These are phyloP conservation scores for Coemansia javaensis DNA, from an alignment of 192 early-diverging fungal genomes.

Conservation along the genomic window DNA sequence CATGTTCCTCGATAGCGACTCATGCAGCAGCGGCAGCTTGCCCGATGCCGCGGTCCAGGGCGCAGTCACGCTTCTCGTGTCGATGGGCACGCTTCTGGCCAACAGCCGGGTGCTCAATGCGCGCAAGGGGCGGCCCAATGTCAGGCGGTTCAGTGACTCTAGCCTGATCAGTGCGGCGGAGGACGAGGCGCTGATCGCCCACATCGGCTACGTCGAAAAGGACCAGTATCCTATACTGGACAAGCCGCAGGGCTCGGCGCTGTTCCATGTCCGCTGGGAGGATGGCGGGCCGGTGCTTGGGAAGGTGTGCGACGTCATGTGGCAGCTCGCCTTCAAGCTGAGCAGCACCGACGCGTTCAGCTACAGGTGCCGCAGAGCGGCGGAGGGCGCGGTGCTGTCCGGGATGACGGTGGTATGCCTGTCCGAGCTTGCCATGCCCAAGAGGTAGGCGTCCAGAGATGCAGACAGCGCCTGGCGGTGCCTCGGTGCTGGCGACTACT, in stretches of 20 bases:
- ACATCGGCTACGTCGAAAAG: not conserved
- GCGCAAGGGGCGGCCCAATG: constrained; percentile 1
- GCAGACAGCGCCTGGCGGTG: not conserved
- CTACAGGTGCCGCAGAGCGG: constrained; percentile 4
- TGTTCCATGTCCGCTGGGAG: constrained; percentile 17
- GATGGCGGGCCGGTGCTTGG: constrained; percentile 35
- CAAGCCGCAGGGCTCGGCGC: not conserved
- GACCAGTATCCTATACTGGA: constrained; percentile 23
- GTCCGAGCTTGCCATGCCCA: constrained; percentile 29
- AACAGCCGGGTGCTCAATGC: constrained; percentile 8
- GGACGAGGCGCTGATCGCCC: not conserved
- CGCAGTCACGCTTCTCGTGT: constrained; percentile 14
- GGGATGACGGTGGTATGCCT: constrained; percentile 26
- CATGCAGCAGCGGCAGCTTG: constrained; percentile 15
- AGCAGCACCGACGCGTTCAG: not conserved
- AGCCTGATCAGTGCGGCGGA: constrained; percentile 4
- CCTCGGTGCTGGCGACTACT: not conserved
- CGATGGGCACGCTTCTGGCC: constrained; percentile 26
- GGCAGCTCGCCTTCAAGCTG: constrained; percentile 6
- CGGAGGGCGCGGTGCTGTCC: constrained; percentile 18
- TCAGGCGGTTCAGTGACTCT: constrained; percentile 13
- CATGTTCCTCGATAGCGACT: constrained; percentile 14
- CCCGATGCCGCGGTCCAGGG: constrained; percentile 24
- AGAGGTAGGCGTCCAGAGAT: constrained; percentile 13
- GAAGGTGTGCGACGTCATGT: constrained; percentile 20